Evolutionary conservation across 1,139 yeast genomes (phyloP).

Genomic region (Yamadazyma trypodendri): DNA sequence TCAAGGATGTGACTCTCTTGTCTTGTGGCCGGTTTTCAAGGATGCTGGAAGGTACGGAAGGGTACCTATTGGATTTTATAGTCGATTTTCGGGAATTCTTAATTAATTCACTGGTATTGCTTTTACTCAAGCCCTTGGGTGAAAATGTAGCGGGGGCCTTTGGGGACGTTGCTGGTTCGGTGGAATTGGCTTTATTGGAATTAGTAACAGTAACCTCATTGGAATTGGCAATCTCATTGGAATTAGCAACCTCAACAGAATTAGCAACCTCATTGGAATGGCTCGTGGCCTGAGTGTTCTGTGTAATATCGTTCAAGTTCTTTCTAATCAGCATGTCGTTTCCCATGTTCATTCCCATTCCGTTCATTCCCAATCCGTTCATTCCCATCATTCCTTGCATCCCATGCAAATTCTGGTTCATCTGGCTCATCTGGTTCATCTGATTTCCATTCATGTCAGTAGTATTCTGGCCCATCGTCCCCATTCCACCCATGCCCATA

Average conservation of each 20-base stretch:
- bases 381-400: no score
- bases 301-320: conserved; percentile 7
- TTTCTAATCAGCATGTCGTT: no score
- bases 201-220: conserved; percentile 2
- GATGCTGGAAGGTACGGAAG: conserved; percentile 32
- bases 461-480: conserved; percentile 23
- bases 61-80: conserved; percentile 34
- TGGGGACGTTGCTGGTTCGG: neutral
- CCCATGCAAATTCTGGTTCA: no score
- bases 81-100: conserved; percentile 34
- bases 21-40: conserved; percentile 3
- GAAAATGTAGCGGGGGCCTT: no score
- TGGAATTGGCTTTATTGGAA: conserved; percentile 1
- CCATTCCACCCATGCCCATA: conserved; percentile 32
- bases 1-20: conserved; percentile 26
- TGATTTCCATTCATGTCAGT: conserved; percentile 12
- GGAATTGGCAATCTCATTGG: conserved; percentile 1
- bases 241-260: neutral
- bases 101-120: conserved; percentile 23
- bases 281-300: conserved; percentile 5
- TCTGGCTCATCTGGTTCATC: conserved; percentile 15
- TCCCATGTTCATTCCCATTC: conserved; percentile 2
- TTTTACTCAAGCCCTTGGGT: neutral
- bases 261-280: conserved; percentile 1
- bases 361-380: conserved; percentile 6